phyloP scores from a whole-genome alignment of 805 yeast genomes.

The Barnettozyma wickerhamii region DNA sequence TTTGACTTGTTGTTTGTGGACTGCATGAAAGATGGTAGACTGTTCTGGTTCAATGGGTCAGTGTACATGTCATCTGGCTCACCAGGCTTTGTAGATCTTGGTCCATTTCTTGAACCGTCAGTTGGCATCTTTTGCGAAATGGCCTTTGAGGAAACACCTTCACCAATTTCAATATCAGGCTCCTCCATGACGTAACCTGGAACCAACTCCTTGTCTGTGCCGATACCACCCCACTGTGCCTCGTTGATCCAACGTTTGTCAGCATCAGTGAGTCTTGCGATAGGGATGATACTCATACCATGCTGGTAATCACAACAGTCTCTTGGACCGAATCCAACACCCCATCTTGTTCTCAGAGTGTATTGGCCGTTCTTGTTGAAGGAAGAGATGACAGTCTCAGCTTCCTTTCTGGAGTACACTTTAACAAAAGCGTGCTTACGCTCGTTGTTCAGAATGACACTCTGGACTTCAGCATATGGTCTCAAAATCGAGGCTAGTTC shows the following conservation, averaged over 20 bases:
- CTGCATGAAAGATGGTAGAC: conserved; percentile 28
- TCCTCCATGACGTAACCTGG: conserved; percentile 88
- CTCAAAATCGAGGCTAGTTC: conserved; percentile 66
- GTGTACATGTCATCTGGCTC: conserved; percentile 35
- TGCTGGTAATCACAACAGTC: conserved; percentile 95
- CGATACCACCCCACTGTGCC: conserved; percentile 98
- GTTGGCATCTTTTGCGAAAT: conserved; percentile 92
- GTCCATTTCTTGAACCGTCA: conserved; percentile 80
- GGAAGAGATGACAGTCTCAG: conserved; percentile 71
- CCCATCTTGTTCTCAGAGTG: conserved; percentile 89
- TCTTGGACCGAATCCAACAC: conserved; percentile 98
- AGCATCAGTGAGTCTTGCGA: conserved; percentile 87
- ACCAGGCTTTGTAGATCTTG: conserved; percentile 68
- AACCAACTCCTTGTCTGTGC: conserved; percentile 66
- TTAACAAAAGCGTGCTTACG: conserved; percentile 96
- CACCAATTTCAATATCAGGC: conserved; percentile 96
- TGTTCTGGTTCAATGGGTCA: conserved; percentile 24
- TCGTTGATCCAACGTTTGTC: conserved; percentile 83
- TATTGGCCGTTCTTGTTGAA: conserved; percentile 64
- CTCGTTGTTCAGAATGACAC: conserved; percentile 79
- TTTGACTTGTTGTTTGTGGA: conserved; percentile 36
- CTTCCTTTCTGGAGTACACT: conserved; percentile 87
- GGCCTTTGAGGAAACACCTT: conserved; percentile 89
- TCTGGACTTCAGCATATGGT: conserved; percentile 89
- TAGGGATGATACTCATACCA: conserved; percentile 84